Base-by-base conservation (phyloP, 148 eudicot genomes). In the Persicaria maculosa region DNA sequence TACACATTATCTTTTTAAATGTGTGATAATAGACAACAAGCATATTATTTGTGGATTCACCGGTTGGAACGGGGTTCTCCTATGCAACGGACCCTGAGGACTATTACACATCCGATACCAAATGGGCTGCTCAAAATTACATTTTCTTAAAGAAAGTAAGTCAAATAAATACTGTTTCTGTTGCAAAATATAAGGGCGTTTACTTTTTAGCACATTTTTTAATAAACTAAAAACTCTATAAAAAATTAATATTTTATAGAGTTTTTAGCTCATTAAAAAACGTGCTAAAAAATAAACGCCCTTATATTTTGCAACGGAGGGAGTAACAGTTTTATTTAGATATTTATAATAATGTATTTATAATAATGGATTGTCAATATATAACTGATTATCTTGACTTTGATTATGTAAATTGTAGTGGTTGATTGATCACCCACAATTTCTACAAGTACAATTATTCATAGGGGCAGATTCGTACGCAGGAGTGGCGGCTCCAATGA, bases 31-130 rank as follows among this genome's bases (percentile, higher is more conserved):
- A 43, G 78, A 77, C 31, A 25, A 25, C 31, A 25, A 25, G 31
- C 31, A 25, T 25, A 25, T 25, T 25, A 25, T 25, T 25, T 25
- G 5, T 84, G n/a, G 86, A 84, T 46, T 19, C 73, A 2, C 86
- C 86, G 4, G 84, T 76, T n/a, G 86, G 86, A 2, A 43, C 83
- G 19, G 86, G 86, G 50, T 83, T 83, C 70, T 75, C 86, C 16
- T 83, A 83, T 76, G 79, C 76, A 16, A 78, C 71, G 36, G 59
- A 76, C n/a, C 36, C 77, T 3, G 54, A 74, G 46, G 71, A 68
- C 15, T 84, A 74, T 45, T 4, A 20, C 44, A 8, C 73, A 9
- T 47, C 73, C 5, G 86, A 84, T 59, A 55, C 81, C 11, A 72
- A 31, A 80, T 17, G 78, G 43, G 47, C 81, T 10, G 19, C 44